Percentiles rank a stretch among this genome's conserved stretches.
phyloP scores from a whole-genome alignment of 1,284 basidiomycete species.

The Leccinum huronense region DNA sequence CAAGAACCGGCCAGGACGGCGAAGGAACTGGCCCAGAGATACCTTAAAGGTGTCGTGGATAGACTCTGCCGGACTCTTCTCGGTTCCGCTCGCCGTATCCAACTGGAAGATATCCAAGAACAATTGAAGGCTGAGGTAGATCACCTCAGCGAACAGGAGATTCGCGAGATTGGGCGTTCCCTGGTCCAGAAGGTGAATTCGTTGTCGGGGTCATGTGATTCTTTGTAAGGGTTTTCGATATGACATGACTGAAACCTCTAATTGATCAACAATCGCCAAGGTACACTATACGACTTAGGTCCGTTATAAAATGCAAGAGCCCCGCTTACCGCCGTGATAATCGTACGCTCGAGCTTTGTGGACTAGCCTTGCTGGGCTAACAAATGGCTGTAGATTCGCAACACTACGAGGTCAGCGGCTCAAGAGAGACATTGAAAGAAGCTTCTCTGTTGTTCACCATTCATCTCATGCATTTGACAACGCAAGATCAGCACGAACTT shows the following conservation, averaged over 20 bases:
- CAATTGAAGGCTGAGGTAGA: conserved; percentile 28
- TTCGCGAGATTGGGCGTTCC: conserved; percentile 19
- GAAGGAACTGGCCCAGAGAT: conserved; percentile 21
- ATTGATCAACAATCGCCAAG: conserved; percentile 8
- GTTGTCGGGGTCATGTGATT: conserved; percentile 7
- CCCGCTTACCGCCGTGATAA: neutral
- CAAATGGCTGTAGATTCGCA: conserved; percentile 8
- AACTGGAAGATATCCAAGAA: conserved; percentile 22
- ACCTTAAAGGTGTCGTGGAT: conserved; percentile 25
- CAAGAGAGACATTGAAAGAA: conserved; percentile 20
- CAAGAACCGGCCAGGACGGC: conserved; percentile 26
- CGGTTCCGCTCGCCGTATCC: conserved; percentile 20
- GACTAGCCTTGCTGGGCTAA: conserved; percentile 1
- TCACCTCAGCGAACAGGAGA: conserved; percentile 15
- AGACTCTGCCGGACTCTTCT: conserved; percentile 22
- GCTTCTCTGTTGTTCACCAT: conserved; percentile 38
- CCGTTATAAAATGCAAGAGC: conserved; percentile 4
- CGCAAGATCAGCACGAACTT: conserved; percentile 43
- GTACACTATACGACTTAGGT: conserved; percentile 20
- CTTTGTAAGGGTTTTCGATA: too few relatives aligned
- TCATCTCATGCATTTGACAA: conserved; percentile 40
- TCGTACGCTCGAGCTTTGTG: conserved; percentile 6
- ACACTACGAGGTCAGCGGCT: conserved; percentile 25
- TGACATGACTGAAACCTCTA: neutral
- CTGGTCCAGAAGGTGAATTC: conserved; percentile 31